Base-by-base conservation (phyloP, 495 filamentous ascomycete species). In the Penicillium lagena region DNA sequence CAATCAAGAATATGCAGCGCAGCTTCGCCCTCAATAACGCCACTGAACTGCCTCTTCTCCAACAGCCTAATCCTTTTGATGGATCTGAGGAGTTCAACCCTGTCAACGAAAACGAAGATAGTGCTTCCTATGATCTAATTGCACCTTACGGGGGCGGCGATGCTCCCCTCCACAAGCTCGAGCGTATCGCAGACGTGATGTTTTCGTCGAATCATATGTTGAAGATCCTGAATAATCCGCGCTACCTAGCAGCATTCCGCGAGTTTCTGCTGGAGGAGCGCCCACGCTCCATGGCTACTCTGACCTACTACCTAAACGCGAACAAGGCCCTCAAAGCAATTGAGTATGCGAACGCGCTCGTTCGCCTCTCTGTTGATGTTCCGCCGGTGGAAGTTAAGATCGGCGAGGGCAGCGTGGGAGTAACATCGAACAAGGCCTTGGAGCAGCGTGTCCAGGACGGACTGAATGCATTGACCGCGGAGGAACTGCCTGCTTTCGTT, bases 401-500 rank as follows among this genome's bases (percentile, higher is more conserved):
- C 70, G 78, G 55, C 59, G 36, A 46, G 57, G 59, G 71, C 2
- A 52, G 55, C 1, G 63, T 75, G 12, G 60, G 67, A 8, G 52
- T 68, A 1, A 80, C 76, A 1, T 56, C 56, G 9, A 83, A 83
- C 50, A 53, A 63, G 9, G 62, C 73, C 1, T 64, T 88, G 9
- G 70, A 85, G 47, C 71, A 76, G 30, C 81, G 80, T 46, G 77
- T 79, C 1, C 50, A 71, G 13, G 57, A 74, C 50, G 78, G 80
- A 8, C 79, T 89, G 39, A 64, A 75, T 22, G 68, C 67, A 8
- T 62, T 90, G 7, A 80, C 79, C 14, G 59, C 67, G 11, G 81
- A 88, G 17, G 82, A 86, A 50, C 62, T 91, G 3, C 83, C 85
- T 7, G 81, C 83, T 0, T 90, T 81, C 53, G 79, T 90, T 45